phyloP scores from a whole-genome alignment of 768 basidiomycete species.

The Serendipita vermifera region DNA sequence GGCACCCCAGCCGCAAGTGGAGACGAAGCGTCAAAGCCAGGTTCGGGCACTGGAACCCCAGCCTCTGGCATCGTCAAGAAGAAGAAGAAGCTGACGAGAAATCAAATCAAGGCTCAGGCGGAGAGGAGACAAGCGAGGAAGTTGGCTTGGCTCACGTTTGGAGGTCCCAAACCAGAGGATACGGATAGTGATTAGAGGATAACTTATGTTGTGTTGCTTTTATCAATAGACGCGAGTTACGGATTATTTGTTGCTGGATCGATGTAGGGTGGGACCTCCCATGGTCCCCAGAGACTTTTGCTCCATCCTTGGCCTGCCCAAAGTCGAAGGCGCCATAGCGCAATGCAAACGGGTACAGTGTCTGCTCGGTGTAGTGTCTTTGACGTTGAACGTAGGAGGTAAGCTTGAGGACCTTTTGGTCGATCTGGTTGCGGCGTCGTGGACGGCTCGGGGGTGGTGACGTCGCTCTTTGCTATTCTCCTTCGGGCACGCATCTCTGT shows the following conservation, averaged over 20 bases:
- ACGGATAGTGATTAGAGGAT: slow-evolving; percentile 48
- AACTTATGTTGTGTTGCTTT: slow-evolving; percentile 3
- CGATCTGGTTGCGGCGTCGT: neutral
- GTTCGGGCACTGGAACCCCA: slow-evolving; percentile 25
- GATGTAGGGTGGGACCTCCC: neutral
- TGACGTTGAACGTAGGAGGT: slow-evolving; percentile 44
- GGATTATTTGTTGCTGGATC: neutral
- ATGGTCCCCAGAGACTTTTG: slow-evolving; percentile 13
- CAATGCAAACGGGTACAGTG: slow-evolving; percentile 48
- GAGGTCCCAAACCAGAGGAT: slow-evolving; percentile 73
- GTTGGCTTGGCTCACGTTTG: slow-evolving; percentile 68
- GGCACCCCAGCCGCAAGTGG: slow-evolving; percentile 72
- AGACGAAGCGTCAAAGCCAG: slow-evolving; percentile 40
- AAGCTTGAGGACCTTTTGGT: slow-evolving; percentile 51
- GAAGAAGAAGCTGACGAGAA: slow-evolving; percentile 87
- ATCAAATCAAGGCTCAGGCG: slow-evolving; percentile 79
- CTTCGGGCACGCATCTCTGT: slow-evolving; percentile 30
- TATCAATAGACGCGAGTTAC: neutral
- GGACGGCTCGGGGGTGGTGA: slow-evolving; percentile 8
- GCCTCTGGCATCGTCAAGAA: slow-evolving; percentile 36
- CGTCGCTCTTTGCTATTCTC: slow-evolving; percentile 15
- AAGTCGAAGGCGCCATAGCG: slow-evolving; percentile 68
- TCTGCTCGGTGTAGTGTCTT: slow-evolving; percentile 43
- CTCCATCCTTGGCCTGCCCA: slow-evolving; percentile 54
- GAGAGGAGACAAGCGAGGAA: slow-evolving; percentile 72